Base-by-base conservation (phyloP, 2,329 filamentous ascomycete species). In the Coniella vitis region DNA sequence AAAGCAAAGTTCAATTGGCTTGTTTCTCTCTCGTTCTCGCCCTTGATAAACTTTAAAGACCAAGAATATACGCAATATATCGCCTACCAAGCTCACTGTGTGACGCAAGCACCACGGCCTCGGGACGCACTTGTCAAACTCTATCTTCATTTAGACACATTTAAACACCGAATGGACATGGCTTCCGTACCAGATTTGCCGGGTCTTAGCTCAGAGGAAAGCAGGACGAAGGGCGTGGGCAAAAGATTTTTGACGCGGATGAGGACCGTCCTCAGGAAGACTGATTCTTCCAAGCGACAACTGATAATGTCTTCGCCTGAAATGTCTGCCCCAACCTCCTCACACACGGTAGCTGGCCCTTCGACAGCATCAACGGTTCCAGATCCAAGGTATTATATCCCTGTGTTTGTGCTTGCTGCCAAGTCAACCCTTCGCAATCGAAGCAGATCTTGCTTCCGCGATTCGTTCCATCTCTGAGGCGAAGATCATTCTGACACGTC, bases 251-350 rank as follows among this genome's bases (percentile, higher is more conserved):
- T 78, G 29, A 69, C 69, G 32, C 66, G 72, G 32, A 66, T 75
- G 59, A 78, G 71, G 66, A 73, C 72, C 3, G 72, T 74, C 29
- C 65, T 77, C 48, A 75, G 65, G 61, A 71, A 65, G 55, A 62
- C 68, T 52, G 71, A 72, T 12, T 47, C 60, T 12, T 59, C 63
- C 51, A 47, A 45, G n/a, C 58, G 61, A 32, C 52, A 56, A 32
- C 62, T 63, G 19, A 45, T 55, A 16, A 12, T 37, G 4, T 17
- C 51, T 17, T n/a, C 32, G n/a, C 37, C 37, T 20, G 37, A 40
- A 16, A 37, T 40, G 35, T 21, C 29, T 21, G 17, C 7, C 9
- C 34, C 38, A 3, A 39, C 21, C 9, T 16, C 36, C 31, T 29
- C 25, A 25, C 2, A 36, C 4, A 8, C 22, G 20, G 29, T n/a